Evolutionary conservation across 2,329 filamentous ascomycete genomes (phyloP), one percentile per base, ranked within the genome.

Genomic region (Onygenales sp.): DNA sequence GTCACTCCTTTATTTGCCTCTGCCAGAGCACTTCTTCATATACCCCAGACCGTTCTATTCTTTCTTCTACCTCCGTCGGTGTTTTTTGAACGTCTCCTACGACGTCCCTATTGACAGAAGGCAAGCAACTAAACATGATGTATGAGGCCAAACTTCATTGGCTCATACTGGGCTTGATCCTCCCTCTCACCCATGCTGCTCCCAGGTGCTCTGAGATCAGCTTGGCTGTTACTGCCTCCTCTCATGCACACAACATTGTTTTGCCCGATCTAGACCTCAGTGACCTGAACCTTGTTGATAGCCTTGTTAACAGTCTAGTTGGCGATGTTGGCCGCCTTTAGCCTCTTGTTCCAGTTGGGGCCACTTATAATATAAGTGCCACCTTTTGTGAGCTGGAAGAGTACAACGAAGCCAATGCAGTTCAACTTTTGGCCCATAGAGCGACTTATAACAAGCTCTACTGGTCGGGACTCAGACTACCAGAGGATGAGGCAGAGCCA

Each of bases 351-450:
- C 50, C 50, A 3, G 42, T 46, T 36, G 27, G 27, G 8, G 50
- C 42, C 6, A 45, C 42, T 8, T 52, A 52, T 27, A 37, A 45
- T 31, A 55, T 55, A 13, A 53, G 33, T 34, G 50, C 49, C 2
- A 52, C 8, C 3, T 53, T 21, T 33, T 55, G 53, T 42, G 53
- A 55, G 39, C 53, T 50, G 2, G 43, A 49, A 42, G 37, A 21
- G 8, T 27, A 34, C 42, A 37, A 32, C 36, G 43, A 53, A 21
- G 27, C 21, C 50, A 37, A 55, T 7, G 33, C 53, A 6, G 39
- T 56, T 32, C 54, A 56, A 46, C 17, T 56, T 13, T 27, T 56
- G 37, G 51, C 31, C 33, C 54, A 56, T 37, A 51, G 54, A 17
- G 32, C 42, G 4, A 53, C 54, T 4, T 56, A 56, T 34, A 53